phyloP scores from a whole-genome alignment of 2,329 filamentous ascomycete species.

The Cytospora chrysosperma region DNA sequence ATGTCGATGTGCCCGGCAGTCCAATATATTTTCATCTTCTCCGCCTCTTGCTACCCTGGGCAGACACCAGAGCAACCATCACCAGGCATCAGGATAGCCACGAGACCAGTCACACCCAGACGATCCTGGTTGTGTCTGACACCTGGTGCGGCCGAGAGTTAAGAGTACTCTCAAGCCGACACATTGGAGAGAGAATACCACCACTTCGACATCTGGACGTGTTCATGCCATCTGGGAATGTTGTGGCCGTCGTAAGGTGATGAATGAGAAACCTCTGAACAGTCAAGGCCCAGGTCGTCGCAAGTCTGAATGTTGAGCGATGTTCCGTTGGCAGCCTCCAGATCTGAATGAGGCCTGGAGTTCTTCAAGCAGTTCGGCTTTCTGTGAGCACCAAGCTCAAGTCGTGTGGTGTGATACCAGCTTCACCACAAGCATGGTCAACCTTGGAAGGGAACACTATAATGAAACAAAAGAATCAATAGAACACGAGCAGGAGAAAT shows the following conservation, averaged over 20 bases:
- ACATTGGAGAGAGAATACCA: conserved; percentile 11
- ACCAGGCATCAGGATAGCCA: neutral
- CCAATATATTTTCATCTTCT: neutral
- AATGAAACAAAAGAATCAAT: neutral
- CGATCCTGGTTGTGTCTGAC: conserved; percentile 1
- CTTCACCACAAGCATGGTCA: neutral
- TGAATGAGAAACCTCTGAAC: conserved; percentile 1
- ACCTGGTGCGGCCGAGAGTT: conserved; percentile 4
- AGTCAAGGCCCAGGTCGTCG: neutral
- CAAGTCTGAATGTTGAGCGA: neutral
- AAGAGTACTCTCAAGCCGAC: conserved; percentile 1
- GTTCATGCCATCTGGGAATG: conserved; percentile 9
- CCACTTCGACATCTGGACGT: neutral
- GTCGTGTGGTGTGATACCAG: neutral
- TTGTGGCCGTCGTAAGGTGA: conserved; percentile 11
- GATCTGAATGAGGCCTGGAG: neutral
- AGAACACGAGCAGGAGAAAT: neutral
- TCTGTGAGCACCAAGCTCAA: neutral
- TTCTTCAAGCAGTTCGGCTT: neutral
- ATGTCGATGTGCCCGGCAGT: neutral
- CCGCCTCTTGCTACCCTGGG: neutral
- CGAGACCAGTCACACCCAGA: neutral
- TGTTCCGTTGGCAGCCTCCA: conserved; percentile 3
- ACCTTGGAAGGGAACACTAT: neutral
- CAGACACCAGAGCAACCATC: neutral